phyloP scores from a whole-genome alignment of 441 rosid genomes.

The Pelargonium fulgidum region DNA sequence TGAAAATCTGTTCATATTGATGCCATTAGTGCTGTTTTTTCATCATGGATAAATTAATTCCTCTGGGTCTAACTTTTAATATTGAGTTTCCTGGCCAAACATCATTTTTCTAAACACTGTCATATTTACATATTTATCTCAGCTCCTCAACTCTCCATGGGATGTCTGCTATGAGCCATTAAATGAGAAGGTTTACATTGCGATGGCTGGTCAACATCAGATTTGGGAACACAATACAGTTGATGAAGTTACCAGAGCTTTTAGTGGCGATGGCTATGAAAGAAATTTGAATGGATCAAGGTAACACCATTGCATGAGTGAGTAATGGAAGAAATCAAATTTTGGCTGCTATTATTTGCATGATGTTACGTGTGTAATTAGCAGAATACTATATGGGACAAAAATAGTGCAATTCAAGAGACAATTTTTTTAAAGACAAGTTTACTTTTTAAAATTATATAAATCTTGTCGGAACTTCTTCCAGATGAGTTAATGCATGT shows the following conservation, averaged over 20 bases:
- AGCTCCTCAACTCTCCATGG: constrained; percentile 98
- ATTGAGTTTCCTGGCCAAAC: constrained; percentile 10
- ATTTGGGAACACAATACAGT: constrained; percentile 74
- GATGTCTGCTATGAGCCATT: constrained; percentile 74
- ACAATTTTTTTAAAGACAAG: background rate
- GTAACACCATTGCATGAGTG: constrained; percentile 26
- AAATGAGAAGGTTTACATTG: constrained; percentile 73
- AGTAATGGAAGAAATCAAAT: background rate
- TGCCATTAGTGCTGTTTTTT: background rate
- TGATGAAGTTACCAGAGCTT: constrained; percentile 62
- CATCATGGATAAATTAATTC: constrained; percentile 7
- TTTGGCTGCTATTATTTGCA: constrained; percentile 3
- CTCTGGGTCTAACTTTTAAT: background rate
- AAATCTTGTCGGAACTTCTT: background rate
- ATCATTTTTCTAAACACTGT: constrained; percentile 16
- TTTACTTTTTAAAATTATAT: background rate
- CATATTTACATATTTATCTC: constrained; percentile 21
- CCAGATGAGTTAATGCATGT: background rate
- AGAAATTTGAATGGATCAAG: constrained; percentile 89
- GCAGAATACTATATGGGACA: background rate
- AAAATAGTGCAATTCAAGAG: background rate
- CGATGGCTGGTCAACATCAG: constrained; percentile 98
- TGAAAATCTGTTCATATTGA: background rate
- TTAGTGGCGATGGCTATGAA: constrained; percentile 92
- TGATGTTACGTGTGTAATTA: background rate